Evolutionary conservation across 1,284 basidiomycete genomes (phyloP).

Genomic region (Agaricales sp.): DNA sequence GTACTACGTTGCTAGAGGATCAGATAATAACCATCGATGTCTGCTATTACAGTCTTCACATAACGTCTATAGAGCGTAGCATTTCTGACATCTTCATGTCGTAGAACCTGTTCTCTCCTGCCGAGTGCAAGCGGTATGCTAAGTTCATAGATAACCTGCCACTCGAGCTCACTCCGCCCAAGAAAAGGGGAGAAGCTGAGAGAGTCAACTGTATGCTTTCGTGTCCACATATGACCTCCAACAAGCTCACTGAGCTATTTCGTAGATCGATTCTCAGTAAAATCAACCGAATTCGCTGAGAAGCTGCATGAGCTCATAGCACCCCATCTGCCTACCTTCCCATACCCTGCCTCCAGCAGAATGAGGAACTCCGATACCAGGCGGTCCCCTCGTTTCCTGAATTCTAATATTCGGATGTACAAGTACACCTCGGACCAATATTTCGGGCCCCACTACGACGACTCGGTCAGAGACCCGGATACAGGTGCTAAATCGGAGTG

Average conservation of each 20-base stretch:
- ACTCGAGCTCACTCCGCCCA: slow-evolving; percentile 60
- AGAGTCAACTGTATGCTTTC: slow-evolving; percentile 51
- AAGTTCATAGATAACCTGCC: slow-evolving; percentile 55
- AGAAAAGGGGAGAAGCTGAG: slow-evolving; percentile 68
- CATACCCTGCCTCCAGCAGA: slow-evolving; percentile 32
- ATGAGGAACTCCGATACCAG: slow-evolving; percentile 18
- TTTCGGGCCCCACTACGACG: slow-evolving; percentile 62
- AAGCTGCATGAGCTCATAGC: slow-evolving; percentile 38
- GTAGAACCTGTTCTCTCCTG: slow-evolving; percentile 44
- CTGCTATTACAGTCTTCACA: slow-evolving; percentile 16
- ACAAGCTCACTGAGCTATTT: slow-evolving; percentile 1
- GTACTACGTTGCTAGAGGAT: slow-evolving; percentile 41
- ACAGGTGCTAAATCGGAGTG: slow-evolving; percentile 62
- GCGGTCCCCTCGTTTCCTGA: slow-evolving; percentile 41
- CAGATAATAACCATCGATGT: slow-evolving; percentile 61
- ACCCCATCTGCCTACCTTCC: slow-evolving; percentile 53
- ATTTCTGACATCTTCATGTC: too few relatives aligned
- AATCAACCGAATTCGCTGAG: slow-evolving; percentile 51
- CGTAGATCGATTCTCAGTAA: slow-evolving; percentile 53
- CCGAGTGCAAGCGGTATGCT: slow-evolving; percentile 55
- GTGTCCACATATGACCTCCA: too few relatives aligned
- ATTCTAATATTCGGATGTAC: slow-evolving; percentile 63
- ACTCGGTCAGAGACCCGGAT: slow-evolving; percentile 44
- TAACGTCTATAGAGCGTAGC: too few relatives aligned
- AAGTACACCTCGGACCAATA: slow-evolving; percentile 56